Base-by-base conservation (phyloP, 2,329 filamentous ascomycete genomes). In the Fusarium vanettenii region DNA sequence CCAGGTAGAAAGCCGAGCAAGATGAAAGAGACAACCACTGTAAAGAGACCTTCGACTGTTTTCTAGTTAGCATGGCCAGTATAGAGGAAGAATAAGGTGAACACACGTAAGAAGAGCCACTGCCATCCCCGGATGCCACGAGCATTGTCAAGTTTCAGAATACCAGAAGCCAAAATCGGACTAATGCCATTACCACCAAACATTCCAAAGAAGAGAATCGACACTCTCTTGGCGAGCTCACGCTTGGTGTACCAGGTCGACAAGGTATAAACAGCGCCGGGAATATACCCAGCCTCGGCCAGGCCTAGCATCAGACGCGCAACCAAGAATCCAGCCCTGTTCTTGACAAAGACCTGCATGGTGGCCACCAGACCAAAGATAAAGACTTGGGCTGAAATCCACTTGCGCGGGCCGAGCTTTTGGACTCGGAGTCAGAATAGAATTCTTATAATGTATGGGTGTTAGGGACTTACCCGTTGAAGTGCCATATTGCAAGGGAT, bases 161-260 rank as follows among this genome's bases (percentile, higher is more conserved):
- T 85, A 0, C 84, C 86, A 10, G 86, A 85, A 0, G 85, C 87
- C 5, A 89, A 78, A 1, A 89, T 80, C 0, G 87, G 86, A 39
- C 84, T 86, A 2, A 88, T 80, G 0, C 87, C 86, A 25, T 86
- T 86, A 0, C 86, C 87, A 0, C 86, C 84, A 68, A 89, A 87
- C 84, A 89, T 88, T 13, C 87, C 87, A 57, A 89, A 87, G 76
- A 89, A 89, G 65, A 89, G 86, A 0, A 89, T 73, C 2, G 87
- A 86, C 6, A 88, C 83, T 13, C 87, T 80, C 62, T 84, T 85
- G 0, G 85, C 84, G 1, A 87, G 79, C 66, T 88, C 86, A 2
- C 80, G 74, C 52, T 83, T 84, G 0, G 82, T 85, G 64, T 89
- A 89, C 86, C 86, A 89, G 1, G 84, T 87, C 0, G 87, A 88